Evolutionary conservation across 805 yeast species (phyloP), one percentile per base, ranked within the genome.

Genomic region (Ascoidea asiatica): DNA sequence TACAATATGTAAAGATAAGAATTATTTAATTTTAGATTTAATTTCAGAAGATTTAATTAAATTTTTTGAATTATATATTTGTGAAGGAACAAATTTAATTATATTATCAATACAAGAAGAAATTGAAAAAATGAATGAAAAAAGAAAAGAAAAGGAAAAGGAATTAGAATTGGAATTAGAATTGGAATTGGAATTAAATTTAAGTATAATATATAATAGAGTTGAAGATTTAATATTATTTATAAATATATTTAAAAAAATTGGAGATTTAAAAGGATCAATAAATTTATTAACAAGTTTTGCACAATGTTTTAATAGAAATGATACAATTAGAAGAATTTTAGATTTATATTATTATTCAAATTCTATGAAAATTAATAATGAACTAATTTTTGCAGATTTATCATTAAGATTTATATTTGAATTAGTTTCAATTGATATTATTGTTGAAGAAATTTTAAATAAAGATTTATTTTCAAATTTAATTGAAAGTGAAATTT

Each of bases 331-430:
- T 19, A 71, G 76, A 43, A 68, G 83, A 0, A 66, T 84, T 15
- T 57, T 83, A 52, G 75, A 77, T 44, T 62, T 84, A 11, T 87
- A 79, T 58, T 72, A 92, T 0, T 73, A 77, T 45, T 73, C 92
- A 0, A 84, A 82, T 51, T 59, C 73, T 35, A 62, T 79, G 37
- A 75, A 71, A 49, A 65, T 78, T 5, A 71, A 77, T 46, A 75
- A 70, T 40, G 89, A 82, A 40, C 79, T 79, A 19, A 64, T 80
- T 0, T 75, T 82, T 54, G 90, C 92, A 0, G 89, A 84, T 50
- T 59, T 85, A 38, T 65, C 87, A 7, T 63, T 89, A 49, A 69
- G 76, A 53, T 84, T 75, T 50, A 66, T 88, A 29, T 74, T 76
- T 46, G 92, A 86, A 52, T 64, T 87, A 56, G 73, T 82, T 51